Base-by-base conservation (phyloP, 2,329 filamentous ascomycete genomes). In the Fusarium verticillioides region DNA sequence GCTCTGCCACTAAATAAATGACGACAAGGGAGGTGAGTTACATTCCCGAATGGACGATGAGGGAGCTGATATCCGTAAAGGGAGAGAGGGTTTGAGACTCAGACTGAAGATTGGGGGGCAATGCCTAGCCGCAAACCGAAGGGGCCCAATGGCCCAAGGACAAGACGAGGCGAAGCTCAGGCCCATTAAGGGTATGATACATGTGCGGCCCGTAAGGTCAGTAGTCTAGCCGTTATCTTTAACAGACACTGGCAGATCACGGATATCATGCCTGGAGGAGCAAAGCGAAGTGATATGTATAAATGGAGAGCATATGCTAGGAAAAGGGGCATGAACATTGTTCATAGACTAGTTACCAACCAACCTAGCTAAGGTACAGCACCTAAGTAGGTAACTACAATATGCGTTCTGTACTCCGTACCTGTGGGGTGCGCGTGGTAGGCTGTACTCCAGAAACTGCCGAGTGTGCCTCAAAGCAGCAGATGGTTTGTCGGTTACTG, bases 11-110 rank as follows among this genome's bases (percentile, higher is more conserved):
- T 67, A 70, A 65, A 40, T 50, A 59, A 49, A 44, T 53, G 60
- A 60, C 50, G 63, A 74, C 69, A 62, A 77, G 63, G 66, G 64
- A 66, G 63, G 65, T 65, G 73, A 71, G 63, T 63, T 66, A 44
- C 61, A 65, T 66, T 75, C 61, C 47, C 47, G 44, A 57, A 52
- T 67, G 53, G 60, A 54, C 59, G 44, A 63, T 42, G 50, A 39
- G 34, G 34, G 34, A 28, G 23, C 12, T 60, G 61, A 53, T 52
- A 58, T 49, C 46, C 60, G 59, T 23, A 57, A 53, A 66, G 43
- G 57, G 44, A 67, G 52, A 67, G 52, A 52, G 70, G 66, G 57
- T 43, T 63, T 61, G 60, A 63, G 61, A 70, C 70, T 54, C 63
- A 21, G 44, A 66, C 73, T 58, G 63, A 23, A 34, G 46, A 63